Percentiles rank a stretch among this genome's conserved stretches.
phyloP scores from a whole-genome alignment of 352 stramenopile genomes.

The Phytophthora pini region DNA sequence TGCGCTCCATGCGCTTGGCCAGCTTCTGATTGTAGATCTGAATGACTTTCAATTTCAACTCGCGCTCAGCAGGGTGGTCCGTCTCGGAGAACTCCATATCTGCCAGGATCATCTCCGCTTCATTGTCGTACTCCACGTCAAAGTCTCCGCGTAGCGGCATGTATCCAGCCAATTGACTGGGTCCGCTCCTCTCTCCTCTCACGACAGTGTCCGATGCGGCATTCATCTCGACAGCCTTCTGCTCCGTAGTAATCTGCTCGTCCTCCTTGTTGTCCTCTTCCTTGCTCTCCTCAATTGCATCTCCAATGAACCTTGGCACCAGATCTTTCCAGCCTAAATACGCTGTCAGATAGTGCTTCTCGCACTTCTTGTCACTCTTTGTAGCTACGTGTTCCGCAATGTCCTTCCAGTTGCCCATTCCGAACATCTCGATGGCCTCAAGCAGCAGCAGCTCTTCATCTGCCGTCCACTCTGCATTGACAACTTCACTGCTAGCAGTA shows the following conservation, averaged over 20 bases:
- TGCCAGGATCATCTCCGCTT: conserved; percentile 95
- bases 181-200: conserved; percentile 31
- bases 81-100: conserved; percentile 97
- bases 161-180: conserved; percentile 87
- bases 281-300: conserved; percentile 41
- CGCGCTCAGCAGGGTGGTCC: conserved; percentile 88
- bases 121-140: conserved; percentile 98
- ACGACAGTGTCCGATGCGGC: conserved; percentile 22
- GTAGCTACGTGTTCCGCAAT: conserved; percentile 88
- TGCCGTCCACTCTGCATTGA: conserved; percentile 85
- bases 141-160: conserved; percentile 97
- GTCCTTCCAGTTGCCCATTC: conserved; percentile 97
- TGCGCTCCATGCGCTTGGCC: conserved; percentile 92
- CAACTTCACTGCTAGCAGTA: conserved; percentile 3
- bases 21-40: conserved; percentile 98
- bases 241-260: conserved; percentile 32
- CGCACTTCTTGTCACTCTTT: conserved; percentile 90
- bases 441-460: conserved; percentile 97
- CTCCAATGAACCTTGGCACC: conserved; percentile 69
- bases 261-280: conserved; percentile 20
- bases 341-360: conserved; percentile 86
- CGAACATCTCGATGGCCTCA: conserved; percentile 96
- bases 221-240: conserved; percentile 35
- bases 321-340: conserved; percentile 75
- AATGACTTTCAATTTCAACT: conserved; percentile 97